Conservation (phyloP, 305 asterid species). For the Rubia balearica region DNA sequence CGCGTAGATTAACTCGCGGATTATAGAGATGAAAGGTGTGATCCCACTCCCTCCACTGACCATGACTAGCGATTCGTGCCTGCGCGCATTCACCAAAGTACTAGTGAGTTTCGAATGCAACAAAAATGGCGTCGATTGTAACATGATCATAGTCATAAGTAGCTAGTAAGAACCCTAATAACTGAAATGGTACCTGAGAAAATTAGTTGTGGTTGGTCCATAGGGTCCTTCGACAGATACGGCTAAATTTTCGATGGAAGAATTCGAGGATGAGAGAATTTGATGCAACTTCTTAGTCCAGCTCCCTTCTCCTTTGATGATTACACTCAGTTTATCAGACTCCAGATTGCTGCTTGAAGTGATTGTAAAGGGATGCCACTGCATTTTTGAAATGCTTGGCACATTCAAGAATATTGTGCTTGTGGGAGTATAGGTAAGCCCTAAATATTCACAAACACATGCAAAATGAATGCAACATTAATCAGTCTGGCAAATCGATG, state of each 20-base stretch:
- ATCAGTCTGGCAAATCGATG: too few relatives aligned
- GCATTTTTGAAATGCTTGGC: slow-evolving; percentile 68
- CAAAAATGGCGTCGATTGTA: background rate
- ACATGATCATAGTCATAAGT: background rate
- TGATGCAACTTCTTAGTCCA: slow-evolving; percentile 65
- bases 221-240: slow-evolving; percentile 82
- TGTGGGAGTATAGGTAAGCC: slow-evolving; percentile 51
- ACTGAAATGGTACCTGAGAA: slow-evolving; percentile 35
- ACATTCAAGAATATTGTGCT: slow-evolving; percentile 73
- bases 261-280: slow-evolving; percentile 40
- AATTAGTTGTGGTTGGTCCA: slow-evolving; percentile 65
- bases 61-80: slow-evolving; percentile 76
- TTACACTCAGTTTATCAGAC: slow-evolving; percentile 54
- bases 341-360: slow-evolving; percentile 65
- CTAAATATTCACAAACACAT: slow-evolving; percentile 21
- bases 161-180: background rate
- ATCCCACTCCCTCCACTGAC: slow-evolving; percentile 95
- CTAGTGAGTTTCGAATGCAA: too few relatives aligned
- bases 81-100: background rate
- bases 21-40: slow-evolving; percentile 80
- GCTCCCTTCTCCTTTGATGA: slow-evolving; percentile 63
- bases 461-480: background rate
- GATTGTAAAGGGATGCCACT: slow-evolving; percentile 89
- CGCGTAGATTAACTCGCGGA: slow-evolving; percentile 51
- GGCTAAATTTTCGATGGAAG: slow-evolving; percentile 38